Percentiles rank a stretch among this genome's conserved stretches.
Conservation (phyloP, 768 basidiomycete genomes). For the Asterophora parasitica region DNA sequence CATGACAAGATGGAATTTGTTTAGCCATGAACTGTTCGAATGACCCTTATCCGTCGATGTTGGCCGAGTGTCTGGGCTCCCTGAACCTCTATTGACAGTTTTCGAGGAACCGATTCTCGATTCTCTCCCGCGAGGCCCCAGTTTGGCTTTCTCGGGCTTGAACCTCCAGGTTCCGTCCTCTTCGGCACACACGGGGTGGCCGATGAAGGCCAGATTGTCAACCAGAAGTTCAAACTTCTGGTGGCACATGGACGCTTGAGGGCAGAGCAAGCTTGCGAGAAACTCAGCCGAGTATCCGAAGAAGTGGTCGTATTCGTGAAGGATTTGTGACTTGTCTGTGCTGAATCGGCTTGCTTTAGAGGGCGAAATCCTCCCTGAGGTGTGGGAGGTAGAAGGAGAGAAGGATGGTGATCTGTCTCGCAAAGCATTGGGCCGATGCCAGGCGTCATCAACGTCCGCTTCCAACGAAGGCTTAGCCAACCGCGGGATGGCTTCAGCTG, state of each 20-base stretch:
- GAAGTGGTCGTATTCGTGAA: constrained; percentile 59
- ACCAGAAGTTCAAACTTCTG: constrained; percentile 91
- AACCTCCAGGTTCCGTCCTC: constrained; percentile 72
- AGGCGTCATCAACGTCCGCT: constrained; percentile 50
- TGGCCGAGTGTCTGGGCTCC: constrained; percentile 23
- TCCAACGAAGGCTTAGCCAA: constrained; percentile 18
- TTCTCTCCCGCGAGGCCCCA: constrained; percentile 51
- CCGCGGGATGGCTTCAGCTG: constrained; percentile 20
- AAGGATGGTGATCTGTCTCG: constrained; percentile 52
- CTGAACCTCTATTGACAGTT: constrained; percentile 25
- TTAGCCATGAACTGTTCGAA: constrained; percentile 46
- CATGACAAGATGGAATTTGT: constrained; percentile 81
- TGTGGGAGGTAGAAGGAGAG: constrained; percentile 39
- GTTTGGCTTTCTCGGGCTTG: constrained; percentile 53
- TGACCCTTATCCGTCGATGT: constrained; percentile 31
- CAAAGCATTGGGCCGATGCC: constrained; percentile 50
- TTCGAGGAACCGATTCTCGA: constrained; percentile 37
- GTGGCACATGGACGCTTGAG: constrained; percentile 77
- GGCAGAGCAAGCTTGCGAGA: constrained; percentile 77
- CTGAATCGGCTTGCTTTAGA: constrained; percentile 37
- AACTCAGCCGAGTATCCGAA: constrained; percentile 80
- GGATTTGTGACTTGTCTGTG: constrained; percentile 28
- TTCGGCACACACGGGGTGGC: constrained; percentile 87
- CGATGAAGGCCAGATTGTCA: constrained; percentile 89
- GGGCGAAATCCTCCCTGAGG: constrained; percentile 51